phyloP scores from a whole-genome alignment of 2,329 filamentous ascomycete genomes.

The Ceratocystis colombiana region DNA sequence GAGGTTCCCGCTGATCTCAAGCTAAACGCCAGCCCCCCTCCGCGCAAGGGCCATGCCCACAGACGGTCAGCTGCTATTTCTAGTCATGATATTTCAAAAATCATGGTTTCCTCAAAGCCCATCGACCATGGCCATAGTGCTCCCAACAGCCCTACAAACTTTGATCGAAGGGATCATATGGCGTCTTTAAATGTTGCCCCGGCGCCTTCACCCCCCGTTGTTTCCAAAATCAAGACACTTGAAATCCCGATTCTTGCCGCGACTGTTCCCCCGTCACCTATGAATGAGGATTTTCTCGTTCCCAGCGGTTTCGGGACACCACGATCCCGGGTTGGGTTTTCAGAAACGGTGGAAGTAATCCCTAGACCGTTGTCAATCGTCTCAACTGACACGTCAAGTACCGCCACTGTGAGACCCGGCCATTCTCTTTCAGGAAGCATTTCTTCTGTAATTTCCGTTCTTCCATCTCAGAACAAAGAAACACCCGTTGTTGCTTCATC shows the following conservation, averaged over 20 bases:
- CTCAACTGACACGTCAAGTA: slow-evolving; percentile 75
- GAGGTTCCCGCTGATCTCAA: slow-evolving; percentile 44
- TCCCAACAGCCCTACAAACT: slow-evolving; percentile 49
- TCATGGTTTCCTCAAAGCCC: slow-evolving; percentile 47
- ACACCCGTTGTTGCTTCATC: slow-evolving; percentile 29
- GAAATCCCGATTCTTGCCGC: slow-evolving; percentile 14
- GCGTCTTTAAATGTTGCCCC: background rate
- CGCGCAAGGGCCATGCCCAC: slow-evolving; percentile 61
- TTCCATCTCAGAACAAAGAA: slow-evolving; percentile 18
- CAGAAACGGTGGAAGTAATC: slow-evolving; percentile 73
- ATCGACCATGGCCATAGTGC: slow-evolving; percentile 50
- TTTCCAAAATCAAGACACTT: background rate
- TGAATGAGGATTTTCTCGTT: background rate
- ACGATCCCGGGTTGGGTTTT: slow-evolving; percentile 67
- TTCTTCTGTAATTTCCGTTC: slow-evolving; percentile 58
- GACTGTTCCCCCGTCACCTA: background rate
- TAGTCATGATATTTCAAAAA: slow-evolving; percentile 64
- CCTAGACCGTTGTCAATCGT: slow-evolving; percentile 72
- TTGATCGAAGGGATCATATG: slow-evolving; percentile 30
- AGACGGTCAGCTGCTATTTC: slow-evolving; percentile 75
- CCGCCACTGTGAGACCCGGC: slow-evolving; percentile 55
- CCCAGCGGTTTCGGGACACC: slow-evolving; percentile 29
- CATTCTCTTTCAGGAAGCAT: slow-evolving; percentile 72
- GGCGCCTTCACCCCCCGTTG: background rate
- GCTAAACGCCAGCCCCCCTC: slow-evolving; percentile 41